phyloP scores from a whole-genome alignment of 768 basidiomycete genomes.

The Auriscalpium microsporum region DNA sequence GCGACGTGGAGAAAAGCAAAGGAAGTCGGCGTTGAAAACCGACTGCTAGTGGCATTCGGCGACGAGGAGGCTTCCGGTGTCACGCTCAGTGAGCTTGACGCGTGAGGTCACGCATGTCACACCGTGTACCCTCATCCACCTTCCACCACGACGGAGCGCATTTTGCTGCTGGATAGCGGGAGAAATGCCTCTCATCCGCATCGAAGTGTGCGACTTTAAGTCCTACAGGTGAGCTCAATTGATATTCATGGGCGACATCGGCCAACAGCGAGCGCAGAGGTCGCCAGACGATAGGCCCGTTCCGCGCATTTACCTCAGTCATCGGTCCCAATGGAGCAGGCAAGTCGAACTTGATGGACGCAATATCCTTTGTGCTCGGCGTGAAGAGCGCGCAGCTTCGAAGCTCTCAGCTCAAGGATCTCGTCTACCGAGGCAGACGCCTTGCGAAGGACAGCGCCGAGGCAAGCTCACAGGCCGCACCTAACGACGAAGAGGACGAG shows the following conservation, averaged over 20 bases:
- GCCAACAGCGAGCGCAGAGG: conserved; percentile 34
- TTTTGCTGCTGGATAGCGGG: too few species aligned
- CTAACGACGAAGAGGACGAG: conserved; percentile 36
- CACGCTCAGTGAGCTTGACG: too few species aligned
- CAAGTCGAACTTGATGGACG: conserved; percentile 99
- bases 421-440: conserved; percentile 88
- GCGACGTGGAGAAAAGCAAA: too few species aligned
- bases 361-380: conserved; percentile 97
- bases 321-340: conserved; percentile 99
- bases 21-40: too few species aligned
- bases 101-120: too few species aligned
- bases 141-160: too few species aligned
- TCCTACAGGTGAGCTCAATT: conserved; percentile 60
- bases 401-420: conserved; percentile 88
- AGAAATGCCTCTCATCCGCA: conserved; percentile 69
- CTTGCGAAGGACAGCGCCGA: conserved; percentile 44
- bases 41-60: too few species aligned
- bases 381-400: conserved; percentile 90
- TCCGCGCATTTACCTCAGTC: conserved; percentile 88
- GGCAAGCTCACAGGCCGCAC: conserved; percentile 28
- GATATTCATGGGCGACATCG: neutral
- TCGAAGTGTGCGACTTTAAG: conserved; percentile 96
- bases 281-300: conserved; percentile 83
- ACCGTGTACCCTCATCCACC: too few species aligned
- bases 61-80: too few species aligned